These are phyloP conservation scores for Microthyrium microscopicum DNA, from an alignment of 2,329 filamentous ascomycete genomes.

Conservation along the genomic window DNA sequence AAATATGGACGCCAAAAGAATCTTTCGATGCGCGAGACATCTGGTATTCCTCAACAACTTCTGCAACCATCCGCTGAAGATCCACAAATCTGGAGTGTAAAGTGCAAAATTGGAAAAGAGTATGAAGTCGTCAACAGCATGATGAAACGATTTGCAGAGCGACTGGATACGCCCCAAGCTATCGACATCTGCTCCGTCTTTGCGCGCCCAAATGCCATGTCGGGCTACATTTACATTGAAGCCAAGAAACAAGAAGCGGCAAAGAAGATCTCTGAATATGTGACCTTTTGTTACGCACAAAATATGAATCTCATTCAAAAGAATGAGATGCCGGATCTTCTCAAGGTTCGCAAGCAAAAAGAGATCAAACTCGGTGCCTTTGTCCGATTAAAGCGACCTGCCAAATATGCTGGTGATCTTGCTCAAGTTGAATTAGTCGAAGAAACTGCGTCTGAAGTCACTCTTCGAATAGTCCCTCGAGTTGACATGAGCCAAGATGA, in stretches of 20 bases:
- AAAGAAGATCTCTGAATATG: constrained; percentile 60
- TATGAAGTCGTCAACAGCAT: constrained; percentile 76
- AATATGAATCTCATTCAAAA: constrained; percentile 78
- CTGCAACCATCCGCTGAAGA: constrained; percentile 88
- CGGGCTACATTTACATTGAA: constrained; percentile 90
- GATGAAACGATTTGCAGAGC: constrained; percentile 76
- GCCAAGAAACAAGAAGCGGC: constrained; percentile 78
- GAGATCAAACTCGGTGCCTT: constrained; percentile 75
- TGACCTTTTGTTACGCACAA: constrained; percentile 80
- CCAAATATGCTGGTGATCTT: constrained; percentile 75
- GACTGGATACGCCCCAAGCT: constrained; percentile 59
- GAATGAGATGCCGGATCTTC: constrained; percentile 94
- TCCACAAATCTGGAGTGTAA: constrained; percentile 86
- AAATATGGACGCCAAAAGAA: constrained; percentile 65
- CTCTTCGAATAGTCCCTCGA: constrained; percentile 73
- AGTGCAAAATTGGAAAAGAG: constrained; percentile 91
- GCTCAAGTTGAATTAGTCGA: constrained; percentile 87
- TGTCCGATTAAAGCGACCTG: constrained; percentile 67
- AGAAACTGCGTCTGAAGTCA: constrained; percentile 77
- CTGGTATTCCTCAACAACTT: constrained; percentile 67
- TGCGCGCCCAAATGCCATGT: constrained; percentile 67
- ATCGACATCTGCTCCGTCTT: constrained; percentile 80
- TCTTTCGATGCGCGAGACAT: constrained; percentile 49
- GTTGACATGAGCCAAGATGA: constrained; percentile 73
- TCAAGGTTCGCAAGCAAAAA: constrained; percentile 75